Conservation (phyloP, 2,329 filamentous ascomycete genomes). For the Ophidiomyces ophidiicola region DNA sequence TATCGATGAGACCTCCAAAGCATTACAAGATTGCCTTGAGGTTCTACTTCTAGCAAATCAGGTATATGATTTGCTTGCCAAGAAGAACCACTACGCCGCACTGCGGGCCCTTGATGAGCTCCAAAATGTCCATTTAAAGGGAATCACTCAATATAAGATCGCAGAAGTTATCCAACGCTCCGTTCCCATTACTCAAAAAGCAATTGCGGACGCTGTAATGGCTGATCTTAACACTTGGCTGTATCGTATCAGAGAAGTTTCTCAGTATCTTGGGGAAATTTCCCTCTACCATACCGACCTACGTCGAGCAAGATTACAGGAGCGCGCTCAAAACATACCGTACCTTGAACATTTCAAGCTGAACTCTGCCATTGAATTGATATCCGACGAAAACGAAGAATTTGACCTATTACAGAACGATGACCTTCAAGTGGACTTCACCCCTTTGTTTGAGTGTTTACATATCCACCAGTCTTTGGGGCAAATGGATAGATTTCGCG, state of each 20-base stretch:
- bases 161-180: slow-evolving; percentile 94
- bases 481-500: slow-evolving; percentile 78
- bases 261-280: slow-evolving; percentile 89
- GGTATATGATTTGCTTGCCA: slow-evolving; percentile 78
- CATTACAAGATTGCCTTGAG: slow-evolving; percentile 79
- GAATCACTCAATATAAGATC: slow-evolving; percentile 86
- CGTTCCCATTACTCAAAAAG: slow-evolving; percentile 79
- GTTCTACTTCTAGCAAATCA: slow-evolving; percentile 88
- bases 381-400: slow-evolving; percentile 89
- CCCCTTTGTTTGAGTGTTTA: slow-evolving; percentile 81
- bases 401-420: slow-evolving; percentile 94
- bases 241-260: slow-evolving; percentile 86
- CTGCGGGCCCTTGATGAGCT: slow-evolving; percentile 88
- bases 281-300: slow-evolving; percentile 94
- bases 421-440: slow-evolving; percentile 87
- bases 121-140: slow-evolving; percentile 90
- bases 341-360: slow-evolving; percentile 75
- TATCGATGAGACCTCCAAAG: slow-evolving; percentile 81
- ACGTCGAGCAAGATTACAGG: slow-evolving; percentile 67
- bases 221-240: slow-evolving; percentile 94
- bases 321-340: slow-evolving; percentile 62
- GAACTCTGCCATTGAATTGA: slow-evolving; percentile 89
- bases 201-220: slow-evolving; percentile 95
- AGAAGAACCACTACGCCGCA: slow-evolving; percentile 92
- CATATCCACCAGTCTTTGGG: slow-evolving; percentile 94